Base-by-base conservation (phyloP, 495 filamentous ascomycete species). In the Tuber brumale region DNA sequence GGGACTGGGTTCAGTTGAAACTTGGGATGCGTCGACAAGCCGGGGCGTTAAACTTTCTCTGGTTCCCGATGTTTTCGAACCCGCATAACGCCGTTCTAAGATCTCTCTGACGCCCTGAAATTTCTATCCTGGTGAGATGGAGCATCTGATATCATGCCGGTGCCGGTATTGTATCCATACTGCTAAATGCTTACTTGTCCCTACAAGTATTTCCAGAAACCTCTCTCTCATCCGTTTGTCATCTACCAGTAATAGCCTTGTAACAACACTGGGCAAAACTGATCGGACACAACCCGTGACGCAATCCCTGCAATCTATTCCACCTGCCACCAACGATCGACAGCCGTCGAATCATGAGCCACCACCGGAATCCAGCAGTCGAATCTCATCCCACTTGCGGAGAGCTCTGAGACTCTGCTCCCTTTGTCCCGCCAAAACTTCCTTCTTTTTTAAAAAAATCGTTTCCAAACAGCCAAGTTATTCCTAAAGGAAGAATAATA, bases 1-100 rank as follows among this genome's bases (percentile, higher is more conserved):
- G 48, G 23, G 48, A 12, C 71, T 43, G 71, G 43, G 21, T 45
- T 31, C 42, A 72, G 39, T 72, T 57, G 71, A 73, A 73, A 73
- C 71, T 72, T 37, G 45, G 51, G 27, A 66, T 66, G n/a, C 12
- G 27, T 66, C n/a, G 57, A 66, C 3, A 66, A 66, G 31, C 57
- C 27, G 16, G 57, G 57, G 57, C 57, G 27, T 31, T 66, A 71
- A 71, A 71, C 41, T 72, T 46, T 41, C 37, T 39, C 37, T 12
- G 21, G 37, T 31, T 45, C 39, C 45, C 19, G 70, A 72, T 44
- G 70, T 27, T 72, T 45, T 46, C 45, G 57, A 31, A 31, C 12
- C n/a, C 57, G 57, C 10, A 31, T 66, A 1, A 57, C 5, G 51
- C 19, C 27, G 14, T 31, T 31, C 10, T n/a, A 66, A n/a, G 57